Evolutionary conservation across 176 grass and related monocot species (phyloP).

Genomic region (Triticum turgidum): DNA sequence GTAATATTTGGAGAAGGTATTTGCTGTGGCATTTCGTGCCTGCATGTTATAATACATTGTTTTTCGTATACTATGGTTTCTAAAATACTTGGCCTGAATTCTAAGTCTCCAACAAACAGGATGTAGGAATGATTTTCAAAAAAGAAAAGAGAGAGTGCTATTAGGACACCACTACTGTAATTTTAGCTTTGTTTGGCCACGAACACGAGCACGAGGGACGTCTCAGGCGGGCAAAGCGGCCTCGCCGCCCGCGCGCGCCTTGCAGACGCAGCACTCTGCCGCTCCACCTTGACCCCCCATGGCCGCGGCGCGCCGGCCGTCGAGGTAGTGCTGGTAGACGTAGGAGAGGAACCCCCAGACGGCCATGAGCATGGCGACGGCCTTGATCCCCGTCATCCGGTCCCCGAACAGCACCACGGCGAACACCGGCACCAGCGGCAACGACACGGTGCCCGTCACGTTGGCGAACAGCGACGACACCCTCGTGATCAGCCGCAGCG

Average conservation of each 20-base stretch:
- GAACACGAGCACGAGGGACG: too few relatives aligned
- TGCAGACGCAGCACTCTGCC: conserved; percentile 27
- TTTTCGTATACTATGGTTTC: too few relatives aligned
- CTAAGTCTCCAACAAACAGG: too few relatives aligned
- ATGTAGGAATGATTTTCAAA: too few relatives aligned
- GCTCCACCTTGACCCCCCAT: background rate
- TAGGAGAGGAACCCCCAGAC: conserved; percentile 85
- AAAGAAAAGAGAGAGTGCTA: too few relatives aligned
- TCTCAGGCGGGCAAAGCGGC: background rate
- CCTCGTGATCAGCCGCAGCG: conserved; percentile 38
- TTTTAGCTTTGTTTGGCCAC: background rate
- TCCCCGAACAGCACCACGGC: conserved; percentile 77
- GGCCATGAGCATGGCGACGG: conserved; percentile 71
- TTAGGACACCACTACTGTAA: too few relatives aligned
- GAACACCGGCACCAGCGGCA: conserved; percentile 72
- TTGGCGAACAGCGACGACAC: conserved; percentile 88
- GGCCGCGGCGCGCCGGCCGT: conserved; percentile 13
- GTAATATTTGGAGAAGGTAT: too few relatives aligned
- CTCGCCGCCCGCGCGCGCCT: background rate
- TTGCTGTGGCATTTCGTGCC: too few relatives aligned
- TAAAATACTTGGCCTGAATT: too few relatives aligned
- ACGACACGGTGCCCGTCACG: conserved; percentile 58
- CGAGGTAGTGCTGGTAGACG: conserved; percentile 80
- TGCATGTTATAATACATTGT: too few relatives aligned
- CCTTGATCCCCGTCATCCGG: conserved; percentile 70